Conservation (phyloP, 257 asterid species). For the Solanum tarapatanum region DNA sequence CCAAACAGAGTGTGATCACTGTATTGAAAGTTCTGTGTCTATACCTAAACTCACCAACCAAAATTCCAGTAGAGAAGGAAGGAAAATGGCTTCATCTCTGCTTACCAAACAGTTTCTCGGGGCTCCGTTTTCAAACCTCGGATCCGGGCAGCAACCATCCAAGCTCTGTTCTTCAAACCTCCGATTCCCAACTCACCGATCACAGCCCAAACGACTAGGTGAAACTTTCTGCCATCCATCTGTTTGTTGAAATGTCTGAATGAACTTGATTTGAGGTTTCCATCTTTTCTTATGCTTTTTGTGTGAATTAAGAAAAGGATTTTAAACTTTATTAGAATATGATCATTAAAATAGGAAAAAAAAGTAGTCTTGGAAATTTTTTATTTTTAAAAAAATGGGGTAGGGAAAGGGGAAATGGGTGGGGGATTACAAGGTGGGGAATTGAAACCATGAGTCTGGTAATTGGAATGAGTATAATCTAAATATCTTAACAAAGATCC, state of each 20-base stretch:
- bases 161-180: neutral
- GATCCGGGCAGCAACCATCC: neutral
- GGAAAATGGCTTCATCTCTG: neutral
- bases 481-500: fast-evolving
- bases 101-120: neutral
- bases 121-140: neutral
- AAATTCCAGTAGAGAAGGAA: neutral
- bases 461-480: neutral
- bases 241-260: neutral
- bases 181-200: neutral
- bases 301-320: neutral
- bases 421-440: neutral
- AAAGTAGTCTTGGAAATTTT: neutral
- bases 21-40: neutral
- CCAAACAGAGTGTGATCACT: neutral
- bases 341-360: neutral
- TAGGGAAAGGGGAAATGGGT: neutral
- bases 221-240: neutral
- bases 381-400: neutral
- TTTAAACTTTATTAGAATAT: neutral
- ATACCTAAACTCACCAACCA: neutral
- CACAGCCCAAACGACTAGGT: neutral
- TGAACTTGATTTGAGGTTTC: neutral
- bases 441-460: neutral
- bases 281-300: neutral